phyloP scores from a whole-genome alignment of 2,329 filamentous ascomycete genomes.

The Claviceps paspali region DNA sequence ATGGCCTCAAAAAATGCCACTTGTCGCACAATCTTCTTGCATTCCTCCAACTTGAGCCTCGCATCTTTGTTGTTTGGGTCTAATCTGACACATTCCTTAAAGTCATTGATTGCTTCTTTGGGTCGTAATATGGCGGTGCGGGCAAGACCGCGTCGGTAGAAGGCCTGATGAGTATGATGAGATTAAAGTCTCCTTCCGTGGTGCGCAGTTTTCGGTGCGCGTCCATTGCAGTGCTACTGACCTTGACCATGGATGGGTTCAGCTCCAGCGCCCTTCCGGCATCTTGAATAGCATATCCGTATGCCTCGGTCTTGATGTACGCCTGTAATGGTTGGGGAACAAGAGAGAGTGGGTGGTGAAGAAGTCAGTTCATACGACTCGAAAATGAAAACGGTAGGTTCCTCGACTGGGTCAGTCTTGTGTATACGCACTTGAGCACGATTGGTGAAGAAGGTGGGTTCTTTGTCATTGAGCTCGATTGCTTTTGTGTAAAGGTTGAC shows the following conservation, averaged over 20 bases:
- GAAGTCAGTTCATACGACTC: slow-evolving; percentile 33
- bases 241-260: slow-evolving; percentile 79
- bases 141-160: slow-evolving; percentile 83
- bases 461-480: slow-evolving; percentile 66
- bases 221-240: slow-evolving; percentile 20
- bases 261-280: slow-evolving; percentile 83
- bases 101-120: slow-evolving; percentile 79
- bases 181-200: not conserved
- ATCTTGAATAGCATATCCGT: slow-evolving; percentile 83
- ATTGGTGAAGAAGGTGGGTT: slow-evolving; percentile 88
- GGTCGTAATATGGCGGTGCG: slow-evolving; percentile 83
- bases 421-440: slow-evolving; percentile 64
- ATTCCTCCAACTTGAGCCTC: slow-evolving; percentile 79
- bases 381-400: slow-evolving; percentile 1
- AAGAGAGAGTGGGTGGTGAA: not conserved
- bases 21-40: slow-evolving; percentile 86
- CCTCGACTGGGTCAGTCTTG: slow-evolving; percentile 3
- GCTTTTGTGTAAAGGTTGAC: slow-evolving; percentile 76
- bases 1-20: slow-evolving; percentile 90
- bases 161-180: slow-evolving; percentile 43
- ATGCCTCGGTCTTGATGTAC: slow-evolving; percentile 89
- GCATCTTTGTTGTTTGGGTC: slow-evolving; percentile 83
- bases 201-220: not conserved
- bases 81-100: slow-evolving; percentile 77
- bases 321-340: slow-evolving; percentile 37